Evolutionary conservation across 2,329 filamentous ascomycete species (phyloP).

Genomic region (Botrytis tulipae): DNA sequence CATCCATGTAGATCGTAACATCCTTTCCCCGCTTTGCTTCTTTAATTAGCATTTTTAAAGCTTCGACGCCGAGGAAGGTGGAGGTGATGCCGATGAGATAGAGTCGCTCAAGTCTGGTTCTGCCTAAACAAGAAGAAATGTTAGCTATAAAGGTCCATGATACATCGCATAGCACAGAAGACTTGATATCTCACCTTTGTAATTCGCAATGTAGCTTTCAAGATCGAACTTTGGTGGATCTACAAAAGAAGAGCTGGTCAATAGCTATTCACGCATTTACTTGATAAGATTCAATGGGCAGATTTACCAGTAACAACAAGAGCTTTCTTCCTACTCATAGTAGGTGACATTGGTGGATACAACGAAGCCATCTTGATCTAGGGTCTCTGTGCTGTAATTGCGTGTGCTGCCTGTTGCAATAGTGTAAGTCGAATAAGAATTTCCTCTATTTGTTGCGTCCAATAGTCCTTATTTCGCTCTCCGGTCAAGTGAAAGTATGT

Average conservation of each 20-base stretch:
- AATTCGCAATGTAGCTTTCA: constrained; percentile 87
- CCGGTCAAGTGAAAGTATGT: background rate
- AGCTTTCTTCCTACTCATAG: constrained; percentile 26
- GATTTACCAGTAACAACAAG: constrained; percentile 28
- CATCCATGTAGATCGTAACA: constrained; percentile 66
- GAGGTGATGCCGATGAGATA: constrained; percentile 78
- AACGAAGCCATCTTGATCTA: constrained; percentile 10
- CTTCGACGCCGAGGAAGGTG: constrained; percentile 72
- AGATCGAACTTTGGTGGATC: constrained; percentile 80
- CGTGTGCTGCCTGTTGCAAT: background rate
- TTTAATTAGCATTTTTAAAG: constrained; percentile 71
- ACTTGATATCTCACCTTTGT: constrained; percentile 59
- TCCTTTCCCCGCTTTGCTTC: constrained; percentile 78
- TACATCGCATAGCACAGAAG: background rate
- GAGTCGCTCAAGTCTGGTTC: constrained; percentile 78
- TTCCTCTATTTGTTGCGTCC: background rate
- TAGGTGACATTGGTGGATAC: constrained; percentile 19
- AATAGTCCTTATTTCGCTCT: constrained; percentile 1
- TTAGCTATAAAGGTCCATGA: constrained; percentile 17
- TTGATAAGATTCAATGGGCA: background rate
- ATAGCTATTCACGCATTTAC: background rate
- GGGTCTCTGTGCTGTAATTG: background rate
- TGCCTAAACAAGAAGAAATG: constrained; percentile 52
- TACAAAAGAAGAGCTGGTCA: constrained; percentile 20
- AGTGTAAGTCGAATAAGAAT: background rate